These are phyloP conservation scores for Aethionema arabicum DNA, from an alignment of 345 rosid species.

Conservation along the genomic window DNA sequence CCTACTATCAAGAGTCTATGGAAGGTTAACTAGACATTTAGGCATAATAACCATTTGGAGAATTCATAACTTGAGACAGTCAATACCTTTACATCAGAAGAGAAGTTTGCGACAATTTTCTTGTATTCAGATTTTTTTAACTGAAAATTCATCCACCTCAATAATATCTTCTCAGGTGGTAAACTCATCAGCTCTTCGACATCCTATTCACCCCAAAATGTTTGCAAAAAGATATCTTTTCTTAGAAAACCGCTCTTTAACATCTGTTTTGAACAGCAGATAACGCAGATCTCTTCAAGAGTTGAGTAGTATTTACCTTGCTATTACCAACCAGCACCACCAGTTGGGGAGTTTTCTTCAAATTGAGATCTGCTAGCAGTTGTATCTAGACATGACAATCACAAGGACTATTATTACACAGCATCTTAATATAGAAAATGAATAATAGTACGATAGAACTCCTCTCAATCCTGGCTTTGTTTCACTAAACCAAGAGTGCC, in stretches of 20 bases:
- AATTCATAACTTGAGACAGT: slow-evolving; percentile 12
- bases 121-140: slow-evolving; percentile 73
- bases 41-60: neutral
- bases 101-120: slow-evolving; percentile 84
- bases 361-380: slow-evolving; percentile 94
- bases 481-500: neutral
- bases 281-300: neutral
- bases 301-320: slow-evolving; percentile 45
- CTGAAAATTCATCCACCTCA: slow-evolving; percentile 99
- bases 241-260: neutral
- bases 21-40: neutral
- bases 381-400: slow-evolving; percentile 61
- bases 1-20: neutral
- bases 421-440: no score
- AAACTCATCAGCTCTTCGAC: slow-evolving; percentile 97
- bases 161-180: slow-evolving; percentile 93
- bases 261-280: neutral
- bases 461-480: neutral
- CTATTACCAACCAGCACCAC: slow-evolving; percentile 88
- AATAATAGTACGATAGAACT: neutral
- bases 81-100: slow-evolving; percentile 89
- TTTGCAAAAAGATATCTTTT: neutral
- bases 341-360: slow-evolving; percentile 96
- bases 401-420: slow-evolving; percentile 21
- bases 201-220: slow-evolving; percentile 53